phyloP scores from a whole-genome alignment of 2,329 filamentous ascomycete species.

The Fusarium circinatum region DNA sequence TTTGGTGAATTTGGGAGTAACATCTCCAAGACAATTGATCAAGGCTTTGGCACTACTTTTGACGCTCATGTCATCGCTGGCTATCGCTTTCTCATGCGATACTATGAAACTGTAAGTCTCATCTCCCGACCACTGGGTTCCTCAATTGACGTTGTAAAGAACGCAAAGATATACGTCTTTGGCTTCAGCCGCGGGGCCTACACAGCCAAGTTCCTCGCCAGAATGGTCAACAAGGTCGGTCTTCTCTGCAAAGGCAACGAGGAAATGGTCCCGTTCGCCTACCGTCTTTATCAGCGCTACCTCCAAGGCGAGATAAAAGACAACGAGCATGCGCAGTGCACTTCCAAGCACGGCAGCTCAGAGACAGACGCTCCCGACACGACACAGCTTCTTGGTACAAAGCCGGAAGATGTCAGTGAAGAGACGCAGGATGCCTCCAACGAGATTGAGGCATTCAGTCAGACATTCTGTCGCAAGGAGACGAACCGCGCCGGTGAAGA shows the following conservation, averaged over 20 bases:
- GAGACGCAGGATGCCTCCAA: constrained; percentile 43
- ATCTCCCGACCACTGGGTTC: fast-evolving
- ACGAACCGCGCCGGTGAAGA: constrained; percentile 18
- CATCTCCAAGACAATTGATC: constrained; percentile 54
- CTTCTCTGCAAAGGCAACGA: constrained; percentile 63
- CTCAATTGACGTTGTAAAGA: constrained; percentile 37
- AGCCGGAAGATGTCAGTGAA: constrained; percentile 38
- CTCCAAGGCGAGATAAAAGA: constrained; percentile 52
- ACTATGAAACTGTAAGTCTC: constrained; percentile 55
- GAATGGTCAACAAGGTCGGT: constrained; percentile 61
- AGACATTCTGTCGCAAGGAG: constrained; percentile 59
- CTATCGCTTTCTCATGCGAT: constrained; percentile 65
- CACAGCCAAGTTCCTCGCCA: constrained; percentile 62
- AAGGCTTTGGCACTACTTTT: constrained; percentile 58
- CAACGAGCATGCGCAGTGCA: constrained; percentile 36
- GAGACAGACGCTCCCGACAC: neutral
- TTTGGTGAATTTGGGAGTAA: constrained; percentile 49
- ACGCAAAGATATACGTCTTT: constrained; percentile 64
- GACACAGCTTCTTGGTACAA: constrained; percentile 30
- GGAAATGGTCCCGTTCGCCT: constrained; percentile 64
- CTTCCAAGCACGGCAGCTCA: neutral
- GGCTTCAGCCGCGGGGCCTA: constrained; percentile 64
- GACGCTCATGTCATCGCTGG: constrained; percentile 63
- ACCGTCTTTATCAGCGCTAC: constrained; percentile 55
- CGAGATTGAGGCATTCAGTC: constrained; percentile 57